Evolutionary conservation across 176 grass and related monocot genomes (phyloP), one percentile per base, ranked within the genome.

Genomic region (Areca catechu): DNA sequence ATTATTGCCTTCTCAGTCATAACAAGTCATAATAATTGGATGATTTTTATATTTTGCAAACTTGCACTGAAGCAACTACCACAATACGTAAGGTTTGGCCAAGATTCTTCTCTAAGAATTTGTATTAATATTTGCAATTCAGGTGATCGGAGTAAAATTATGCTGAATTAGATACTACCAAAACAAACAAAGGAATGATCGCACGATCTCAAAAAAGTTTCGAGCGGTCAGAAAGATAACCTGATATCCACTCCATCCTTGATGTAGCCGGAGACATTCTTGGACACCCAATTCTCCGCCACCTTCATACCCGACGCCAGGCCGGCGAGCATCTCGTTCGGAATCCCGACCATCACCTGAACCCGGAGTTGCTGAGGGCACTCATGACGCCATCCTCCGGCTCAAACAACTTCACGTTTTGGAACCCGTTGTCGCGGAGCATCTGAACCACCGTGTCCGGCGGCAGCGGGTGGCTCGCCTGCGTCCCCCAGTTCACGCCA

Each of bases 271-370:
- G 65, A 67, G 27, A 55, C 27, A 7, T 67, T 67, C 24, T 54
- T 30, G 15, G 65, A 20, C 65, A 67, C 65, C 65, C 65, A 67
- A 3, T 18, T 20, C 19, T 55, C 25, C 5, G 65, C 51, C n/a
- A 19, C 27, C 51, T 67, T 67, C 27, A 43, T 15, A 10, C 34
- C 19, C 24, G 18, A 16, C n/a, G 65, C 51, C 24, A 67, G 65
- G 50, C 19, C 53, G 20, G 81, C 74, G 58, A 89, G 82, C 65
- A 85, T 54, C 60, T 84, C 78, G 61, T 95, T 95, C 29, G 85
- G 76, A 19, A 95, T 63, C 50, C 85, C 79, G 57, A 95, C 51
- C 89, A 85, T 89, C 18, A 80, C 70, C 81, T 95, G 65, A 9
- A 67, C 7, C 51, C 51, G 0, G 51, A 20, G 0, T 67, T 54